Base-by-base conservation (phyloP, 352 stramenopile genomes). In the Elongisporangium undulatum region DNA sequence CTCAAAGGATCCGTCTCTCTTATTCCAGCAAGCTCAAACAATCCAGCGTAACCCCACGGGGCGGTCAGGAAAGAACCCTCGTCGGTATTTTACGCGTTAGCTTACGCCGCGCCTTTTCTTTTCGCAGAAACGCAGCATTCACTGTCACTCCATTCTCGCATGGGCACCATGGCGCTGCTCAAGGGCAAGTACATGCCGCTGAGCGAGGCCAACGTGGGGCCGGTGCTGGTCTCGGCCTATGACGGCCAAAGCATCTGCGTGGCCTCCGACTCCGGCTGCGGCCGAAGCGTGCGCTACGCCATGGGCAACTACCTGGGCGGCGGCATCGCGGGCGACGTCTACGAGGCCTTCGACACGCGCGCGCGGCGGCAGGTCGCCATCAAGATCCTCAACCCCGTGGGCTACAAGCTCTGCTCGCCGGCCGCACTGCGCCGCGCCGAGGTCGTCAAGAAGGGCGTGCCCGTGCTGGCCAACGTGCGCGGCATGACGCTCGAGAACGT, bases 361-460 rank as follows among this genome's bases (percentile, higher is more conserved):
- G 66, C 72, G 45, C 82, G 92, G 63, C 77, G 84, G 16, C 81
- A 88, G 39, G 84, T 98, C 23, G 95, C 96, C 29, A 94, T 99
- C 56, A 99, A 99, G 77, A 98, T 98, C 61, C 73, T 99, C 19
- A 98, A 99, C 67, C 95, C 96, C 9, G 94, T 98, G 41, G 92
- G 94, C 59, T 98, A 98, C 71, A 95, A 97, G 55, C 81, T 98
- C 45, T 74, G 90, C 21, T 79, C 83, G 21, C 68, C 85, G 0
- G 77, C 83, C 16, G 70, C 79, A 16, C 65, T 98, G 16, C 74
- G 86, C 6, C 82, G 88, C 38, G 92, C 75, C 49, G 90, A 98
- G 48, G 78, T 98, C 45, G 75, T 98, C n/a, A 84, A 87, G 51
- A 71, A 75, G 21, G 84, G 84, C 17, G 68, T 71, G 7, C 82